Evolutionary conservation across 208 protist genomes (phyloP).

Genomic region (Leishmania gerbilli): DNA sequence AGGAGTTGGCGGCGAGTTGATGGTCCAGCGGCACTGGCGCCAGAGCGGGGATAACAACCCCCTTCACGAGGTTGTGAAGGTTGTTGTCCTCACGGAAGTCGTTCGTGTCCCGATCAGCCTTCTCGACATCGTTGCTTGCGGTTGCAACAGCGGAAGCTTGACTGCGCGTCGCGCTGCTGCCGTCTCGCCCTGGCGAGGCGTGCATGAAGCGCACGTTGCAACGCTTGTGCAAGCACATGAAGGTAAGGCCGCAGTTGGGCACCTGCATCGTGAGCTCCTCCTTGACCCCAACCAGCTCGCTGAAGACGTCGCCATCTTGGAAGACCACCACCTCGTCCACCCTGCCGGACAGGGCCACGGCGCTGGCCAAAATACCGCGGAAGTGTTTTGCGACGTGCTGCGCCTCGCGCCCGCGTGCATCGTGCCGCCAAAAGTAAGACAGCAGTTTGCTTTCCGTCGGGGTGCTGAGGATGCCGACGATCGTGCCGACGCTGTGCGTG

Average conservation of each 20-base stretch:
- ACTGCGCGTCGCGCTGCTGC: conserved; percentile 11
- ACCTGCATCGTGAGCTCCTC: conserved; percentile 46
- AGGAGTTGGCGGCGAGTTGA: conserved; percentile 52
- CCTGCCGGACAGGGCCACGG: conserved; percentile 48
- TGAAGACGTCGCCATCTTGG: conserved; percentile 89
- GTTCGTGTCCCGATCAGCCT: not conserved
- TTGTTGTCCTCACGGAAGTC: not conserved
- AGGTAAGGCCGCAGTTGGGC: conserved; percentile 80
- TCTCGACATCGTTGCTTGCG: not conserved
- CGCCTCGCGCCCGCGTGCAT: conserved; percentile 65
- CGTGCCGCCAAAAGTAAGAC: conserved; percentile 80
- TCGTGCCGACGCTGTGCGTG: conserved; percentile 57
- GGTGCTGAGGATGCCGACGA: conserved; percentile 73
- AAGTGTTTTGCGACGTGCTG: conserved; percentile 67
- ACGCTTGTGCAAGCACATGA: conserved; percentile 91
- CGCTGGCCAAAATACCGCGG: conserved; percentile 35
- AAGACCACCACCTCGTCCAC: conserved; percentile 90
- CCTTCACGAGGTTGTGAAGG: conserved; percentile 75
- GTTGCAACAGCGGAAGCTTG: not conserved
- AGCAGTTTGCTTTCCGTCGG: conserved; percentile 59
- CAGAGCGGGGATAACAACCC: conserved; percentile 67
- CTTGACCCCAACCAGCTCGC: conserved; percentile 66
- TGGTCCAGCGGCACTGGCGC: conserved; percentile 55
- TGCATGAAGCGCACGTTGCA: conserved; percentile 89
- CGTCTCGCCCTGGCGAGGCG: conserved; percentile 3